phyloP scores from a whole-genome alignment of 2,329 filamentous ascomycete species.

The Pseudocercospora ulei region DNA sequence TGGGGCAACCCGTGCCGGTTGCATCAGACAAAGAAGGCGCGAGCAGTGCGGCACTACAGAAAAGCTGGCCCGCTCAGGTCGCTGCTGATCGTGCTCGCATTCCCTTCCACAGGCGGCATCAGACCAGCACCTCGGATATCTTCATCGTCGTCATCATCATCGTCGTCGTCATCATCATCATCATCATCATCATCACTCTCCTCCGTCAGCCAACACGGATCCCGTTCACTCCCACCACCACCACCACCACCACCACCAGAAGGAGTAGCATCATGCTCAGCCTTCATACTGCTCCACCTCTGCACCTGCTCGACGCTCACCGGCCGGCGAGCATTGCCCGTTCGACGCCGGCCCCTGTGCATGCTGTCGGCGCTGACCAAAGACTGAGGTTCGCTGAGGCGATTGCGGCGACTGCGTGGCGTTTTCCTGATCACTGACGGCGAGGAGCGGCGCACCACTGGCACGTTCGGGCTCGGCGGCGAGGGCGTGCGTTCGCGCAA shows the following conservation, averaged over 20 bases:
- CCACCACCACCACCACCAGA: constrained; percentile 17
- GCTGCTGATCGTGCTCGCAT: constrained; percentile 16
- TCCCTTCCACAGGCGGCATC: constrained; percentile 12
- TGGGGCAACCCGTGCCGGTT: too few relatives aligned
- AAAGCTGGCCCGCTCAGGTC: constrained; percentile 25
- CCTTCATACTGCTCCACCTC: constrained; percentile 29
- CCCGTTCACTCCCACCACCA: constrained; percentile 20
- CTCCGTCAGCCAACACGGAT: constrained; percentile 13
- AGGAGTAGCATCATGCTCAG: constrained; percentile 21
- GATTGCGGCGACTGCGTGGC: constrained; percentile 10
- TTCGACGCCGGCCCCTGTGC: constrained; percentile 20
- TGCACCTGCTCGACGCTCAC: constrained; percentile 26
- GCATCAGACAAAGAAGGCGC: neutral
- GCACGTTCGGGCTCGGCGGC: constrained; percentile 22
- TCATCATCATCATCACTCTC: constrained; percentile 16
- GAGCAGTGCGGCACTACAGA: too few relatives aligned
- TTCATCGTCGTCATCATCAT: too few relatives aligned
- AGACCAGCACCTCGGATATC: constrained; percentile 19
- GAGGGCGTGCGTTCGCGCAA: constrained; percentile 23
- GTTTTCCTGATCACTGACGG: constrained; percentile 9
- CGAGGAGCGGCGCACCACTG: constrained; percentile 5
- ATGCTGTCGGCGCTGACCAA: constrained; percentile 30
- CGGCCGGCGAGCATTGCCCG: constrained; percentile 20
- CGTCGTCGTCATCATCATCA: too few relatives aligned
- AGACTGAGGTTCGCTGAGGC: constrained; percentile 26